phyloP scores from a whole-genome alignment of 1,284 basidiomycete species.

The Boletus austroedulis region DNA sequence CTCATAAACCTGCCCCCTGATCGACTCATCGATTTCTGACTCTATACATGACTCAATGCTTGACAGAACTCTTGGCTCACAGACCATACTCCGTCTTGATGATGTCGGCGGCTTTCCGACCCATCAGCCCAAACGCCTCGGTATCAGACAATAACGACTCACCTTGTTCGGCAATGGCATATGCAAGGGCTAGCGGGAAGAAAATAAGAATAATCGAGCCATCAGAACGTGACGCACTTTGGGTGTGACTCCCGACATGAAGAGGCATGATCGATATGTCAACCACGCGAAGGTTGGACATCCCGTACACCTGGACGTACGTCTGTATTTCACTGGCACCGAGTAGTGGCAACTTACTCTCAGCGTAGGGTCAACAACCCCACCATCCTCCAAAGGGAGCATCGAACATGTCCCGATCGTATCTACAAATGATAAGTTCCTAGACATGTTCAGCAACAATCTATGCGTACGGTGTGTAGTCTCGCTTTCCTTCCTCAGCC shows the following conservation, averaged over 20 bases:
- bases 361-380: not conserved
- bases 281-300: not conserved
- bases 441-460: not conserved
- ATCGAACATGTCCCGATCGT: constrained; percentile 5
- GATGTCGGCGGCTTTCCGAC: not conserved
- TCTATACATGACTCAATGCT: no score
- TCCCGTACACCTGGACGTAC: not conserved
- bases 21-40: not conserved
- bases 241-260: constrained; percentile 1
- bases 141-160: not conserved
- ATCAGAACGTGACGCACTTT: not conserved
- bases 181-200: not conserved
- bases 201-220: not conserved
- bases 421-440: not conserved
- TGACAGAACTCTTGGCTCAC: not conserved
- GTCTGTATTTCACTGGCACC: not conserved
- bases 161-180: constrained; percentile 7
- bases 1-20: no score
- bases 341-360: not conserved
- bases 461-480: not conserved
- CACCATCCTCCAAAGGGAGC: constrained; percentile 4
- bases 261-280: constrained; percentile 3
- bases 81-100: constrained; percentile 4
- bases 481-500: not conserved
- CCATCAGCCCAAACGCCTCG: not conserved